Evolutionary conservation across 257 asterid genomes (phyloP).

Genomic region (Penstemon newberryi): DNA sequence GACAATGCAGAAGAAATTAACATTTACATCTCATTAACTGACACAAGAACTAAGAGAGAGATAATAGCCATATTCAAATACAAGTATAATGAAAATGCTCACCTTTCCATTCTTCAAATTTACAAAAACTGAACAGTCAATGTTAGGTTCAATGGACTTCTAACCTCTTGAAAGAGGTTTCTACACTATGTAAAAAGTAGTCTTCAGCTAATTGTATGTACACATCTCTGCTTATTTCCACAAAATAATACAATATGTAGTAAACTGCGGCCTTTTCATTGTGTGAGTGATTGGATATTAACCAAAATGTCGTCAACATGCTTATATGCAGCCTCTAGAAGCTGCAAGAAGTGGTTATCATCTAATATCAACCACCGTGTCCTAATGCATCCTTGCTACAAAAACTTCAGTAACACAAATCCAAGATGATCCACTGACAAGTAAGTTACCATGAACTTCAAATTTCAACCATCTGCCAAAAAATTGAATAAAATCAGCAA

Average conservation of each 20-base stretch:
- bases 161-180: conserved; percentile 64
- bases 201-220: conserved; percentile 52
- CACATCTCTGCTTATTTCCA: conserved; percentile 42
- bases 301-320: conserved; percentile 77
- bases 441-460: conserved; percentile 26
- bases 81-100: conserved; percentile 22
- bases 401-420: conserved; percentile 28
- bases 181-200: conserved; percentile 64
- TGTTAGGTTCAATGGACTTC: conserved; percentile 50
- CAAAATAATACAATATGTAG: conserved; percentile 59
- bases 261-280: conserved; percentile 59
- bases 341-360: conserved; percentile 82
- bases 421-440: conserved; percentile 20
- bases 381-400: conserved; percentile 25
- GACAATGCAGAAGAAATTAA: conserved; percentile 27
- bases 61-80: not conserved
- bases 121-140: conserved; percentile 32
- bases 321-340: conserved; percentile 86
- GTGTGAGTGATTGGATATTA: conserved; percentile 61
- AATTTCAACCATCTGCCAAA: conserved; percentile 34
- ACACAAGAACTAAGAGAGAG: conserved; percentile 1
- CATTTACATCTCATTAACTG: conserved; percentile 17
- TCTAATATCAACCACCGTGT: conserved; percentile 52
- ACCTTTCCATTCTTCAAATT: conserved; percentile 73
- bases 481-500: conserved; percentile 22